Conservation (phyloP, 1,284 basidiomycete genomes). For the Inonotus obliquus region DNA sequence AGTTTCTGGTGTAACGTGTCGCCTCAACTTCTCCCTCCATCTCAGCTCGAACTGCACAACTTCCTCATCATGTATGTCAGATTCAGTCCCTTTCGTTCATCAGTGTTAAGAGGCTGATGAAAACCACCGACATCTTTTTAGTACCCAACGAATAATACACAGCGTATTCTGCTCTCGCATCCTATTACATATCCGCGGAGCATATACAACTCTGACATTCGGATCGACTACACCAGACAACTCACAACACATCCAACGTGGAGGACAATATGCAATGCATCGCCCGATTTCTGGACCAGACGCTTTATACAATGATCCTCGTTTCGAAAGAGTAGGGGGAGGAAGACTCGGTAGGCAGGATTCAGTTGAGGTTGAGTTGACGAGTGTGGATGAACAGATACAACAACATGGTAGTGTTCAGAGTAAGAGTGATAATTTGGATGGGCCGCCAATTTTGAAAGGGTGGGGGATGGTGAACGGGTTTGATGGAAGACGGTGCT, state of each 20-base stretch:
- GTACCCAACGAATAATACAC: slow-evolving; percentile 15
- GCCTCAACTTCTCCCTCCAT: background rate
- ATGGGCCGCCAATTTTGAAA: background rate
- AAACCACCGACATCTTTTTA: background rate
- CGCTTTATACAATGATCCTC: background rate
- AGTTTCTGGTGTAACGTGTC: background rate
- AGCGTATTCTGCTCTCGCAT: slow-evolving; percentile 18
- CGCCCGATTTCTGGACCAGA: background rate
- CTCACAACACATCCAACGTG: background rate
- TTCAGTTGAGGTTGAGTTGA: background rate
- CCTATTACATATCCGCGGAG: slow-evolving; percentile 16
- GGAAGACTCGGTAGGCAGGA: background rate
- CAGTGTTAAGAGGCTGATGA: background rate
- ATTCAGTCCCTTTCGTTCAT: background rate
- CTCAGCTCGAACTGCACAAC: slow-evolving; percentile 12
- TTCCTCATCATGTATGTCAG: slow-evolving; percentile 15
- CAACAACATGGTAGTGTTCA: background rate
- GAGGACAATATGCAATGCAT: background rate
- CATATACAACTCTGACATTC: slow-evolving; percentile 13
- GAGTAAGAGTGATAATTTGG: background rate
- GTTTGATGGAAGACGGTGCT: too few species aligned
- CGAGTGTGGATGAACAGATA: background rate
- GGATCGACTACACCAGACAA: background rate
- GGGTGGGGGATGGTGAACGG: background rate
- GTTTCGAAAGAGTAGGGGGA: background rate